These are phyloP conservation scores for Peronosclerospora sorghi DNA, from an alignment of 352 stramenopile species.

Conservation along the genomic window DNA sequence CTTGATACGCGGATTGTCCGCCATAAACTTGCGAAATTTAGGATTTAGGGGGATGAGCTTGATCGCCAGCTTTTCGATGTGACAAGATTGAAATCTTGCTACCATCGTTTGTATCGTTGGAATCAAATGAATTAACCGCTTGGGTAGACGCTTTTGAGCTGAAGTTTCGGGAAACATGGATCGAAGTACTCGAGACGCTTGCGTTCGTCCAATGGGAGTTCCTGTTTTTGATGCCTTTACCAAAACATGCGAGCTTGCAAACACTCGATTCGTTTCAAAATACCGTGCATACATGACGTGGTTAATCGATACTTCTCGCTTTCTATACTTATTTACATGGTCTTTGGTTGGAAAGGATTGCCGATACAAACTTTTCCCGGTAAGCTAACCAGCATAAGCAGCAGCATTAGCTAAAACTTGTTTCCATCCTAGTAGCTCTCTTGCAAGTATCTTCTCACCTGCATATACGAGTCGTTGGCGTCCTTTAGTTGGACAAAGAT, in stretches of 20 bases:
- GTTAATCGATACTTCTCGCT: constrained; percentile 39
- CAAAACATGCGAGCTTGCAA: constrained; percentile 25
- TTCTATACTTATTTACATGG: not conserved
- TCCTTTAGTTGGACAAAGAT: constrained; percentile 35
- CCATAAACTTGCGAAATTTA: constrained; percentile 38
- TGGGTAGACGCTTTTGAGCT: constrained; percentile 34
- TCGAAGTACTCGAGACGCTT: constrained; percentile 32
- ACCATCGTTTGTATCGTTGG: constrained; percentile 44
- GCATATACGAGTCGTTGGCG: constrained; percentile 29
- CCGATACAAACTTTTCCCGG: constrained; percentile 41
- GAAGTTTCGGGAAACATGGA: constrained; percentile 29
- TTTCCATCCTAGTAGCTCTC: not conserved
- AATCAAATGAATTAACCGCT: constrained; percentile 48
- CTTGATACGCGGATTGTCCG: constrained; percentile 25
- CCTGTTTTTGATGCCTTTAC: constrained; percentile 19
- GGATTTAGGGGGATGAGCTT: constrained; percentile 24
- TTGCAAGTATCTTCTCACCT: constrained; percentile 21
- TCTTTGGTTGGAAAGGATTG: constrained; percentile 1
- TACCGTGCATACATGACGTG: constrained; percentile 47
- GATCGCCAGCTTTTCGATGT: constrained; percentile 22
- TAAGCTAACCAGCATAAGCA: constrained; percentile 18
- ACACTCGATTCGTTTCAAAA: constrained; percentile 24
- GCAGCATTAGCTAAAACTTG: not conserved
- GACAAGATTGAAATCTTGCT: constrained; percentile 21
- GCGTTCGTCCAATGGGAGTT: constrained; percentile 19